These are phyloP conservation scores for Leavenworthia alabamica DNA, from an alignment of 345 rosid species.

Conservation along the genomic window DNA sequence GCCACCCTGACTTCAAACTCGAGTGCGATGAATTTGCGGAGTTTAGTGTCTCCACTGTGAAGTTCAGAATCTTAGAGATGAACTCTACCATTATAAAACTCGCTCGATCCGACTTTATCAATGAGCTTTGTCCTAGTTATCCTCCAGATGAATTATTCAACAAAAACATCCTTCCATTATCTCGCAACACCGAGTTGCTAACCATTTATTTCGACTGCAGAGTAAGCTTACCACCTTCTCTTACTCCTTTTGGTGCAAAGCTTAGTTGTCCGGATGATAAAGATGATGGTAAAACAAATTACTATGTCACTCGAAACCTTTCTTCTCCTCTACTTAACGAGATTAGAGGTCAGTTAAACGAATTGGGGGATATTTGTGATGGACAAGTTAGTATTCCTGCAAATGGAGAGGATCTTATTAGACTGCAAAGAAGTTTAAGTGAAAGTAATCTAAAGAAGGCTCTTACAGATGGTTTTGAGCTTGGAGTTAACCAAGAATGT, in stretches of 20 bases:
- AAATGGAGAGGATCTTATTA: not conserved
- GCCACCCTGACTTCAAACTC: slow-evolving; percentile 31
- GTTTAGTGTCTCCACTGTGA: slow-evolving; percentile 19
- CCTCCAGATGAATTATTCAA: not conserved
- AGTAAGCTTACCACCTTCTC: rapidly evolving
- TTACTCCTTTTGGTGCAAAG: no score
- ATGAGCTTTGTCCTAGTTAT: slow-evolving; percentile 15
- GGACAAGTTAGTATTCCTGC: slow-evolving; percentile 16
- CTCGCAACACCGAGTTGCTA: not conserved
- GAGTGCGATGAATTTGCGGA: not conserved
- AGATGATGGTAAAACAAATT: not conserved
- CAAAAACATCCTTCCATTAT: not conserved
- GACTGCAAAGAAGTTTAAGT: rapidly evolving
- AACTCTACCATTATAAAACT: not conserved
- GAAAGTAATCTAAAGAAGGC: not conserved
- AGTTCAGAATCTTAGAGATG: slow-evolving; percentile 23
- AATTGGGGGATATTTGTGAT: not conserved
- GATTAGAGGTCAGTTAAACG: not conserved
- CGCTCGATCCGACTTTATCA: slow-evolving; percentile 25
- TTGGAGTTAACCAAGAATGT: slow-evolving; percentile 18
- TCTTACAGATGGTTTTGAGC: slow-evolving; percentile 28
- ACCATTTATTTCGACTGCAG: slow-evolving; percentile 24
- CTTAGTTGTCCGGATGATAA: not conserved
- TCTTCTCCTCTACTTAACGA: rapidly evolving
- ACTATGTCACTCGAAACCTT: slow-evolving; percentile 1